A percentile compares a stretch with the other conserved stretches of the same genome.
phyloP scores from a whole-genome alignment of 345 rosid genomes.

The Hevea brasiliensis region DNA sequence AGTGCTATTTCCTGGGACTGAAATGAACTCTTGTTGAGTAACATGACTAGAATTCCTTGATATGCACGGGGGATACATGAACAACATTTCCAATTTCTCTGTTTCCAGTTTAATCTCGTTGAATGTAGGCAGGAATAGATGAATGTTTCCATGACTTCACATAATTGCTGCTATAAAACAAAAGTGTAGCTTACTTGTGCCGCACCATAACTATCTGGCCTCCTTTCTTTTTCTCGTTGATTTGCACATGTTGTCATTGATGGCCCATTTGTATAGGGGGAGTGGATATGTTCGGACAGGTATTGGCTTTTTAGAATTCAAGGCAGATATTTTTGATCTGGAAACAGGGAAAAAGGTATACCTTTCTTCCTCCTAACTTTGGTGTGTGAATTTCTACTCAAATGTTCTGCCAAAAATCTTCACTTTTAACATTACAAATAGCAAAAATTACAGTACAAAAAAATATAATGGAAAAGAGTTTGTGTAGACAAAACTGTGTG shows the following conservation, averaged over 20 bases:
- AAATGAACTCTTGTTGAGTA: neutral
- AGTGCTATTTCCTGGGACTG: neutral
- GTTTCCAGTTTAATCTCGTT: neutral
- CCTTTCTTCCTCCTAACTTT: conserved; percentile 19
- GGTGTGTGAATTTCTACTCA: neutral
- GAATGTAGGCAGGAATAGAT: neutral
- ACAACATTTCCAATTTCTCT: neutral
- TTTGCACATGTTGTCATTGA: neutral
- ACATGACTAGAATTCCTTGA: neutral
- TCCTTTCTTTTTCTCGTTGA: neutral
- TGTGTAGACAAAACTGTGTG: too few species aligned
- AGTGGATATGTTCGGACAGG: conserved; percentile 90
- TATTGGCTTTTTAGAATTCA: conserved; percentile 84
- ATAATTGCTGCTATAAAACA: too few species aligned
- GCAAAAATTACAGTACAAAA: too few species aligned
- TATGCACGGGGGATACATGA: neutral
- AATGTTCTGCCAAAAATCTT: too few species aligned
- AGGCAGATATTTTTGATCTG: conserved; percentile 66
- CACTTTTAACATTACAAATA: too few species aligned
- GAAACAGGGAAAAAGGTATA: conserved; percentile 71
- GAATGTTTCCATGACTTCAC: neutral
- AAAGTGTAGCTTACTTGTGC: too few species aligned
- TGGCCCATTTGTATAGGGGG: conserved; percentile 49
- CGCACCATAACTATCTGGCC: neutral
- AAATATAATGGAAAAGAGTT: too few species aligned